Evolutionary conservation across 2,329 filamentous ascomycete genomes (phyloP), one percentile per base, ranked within the genome.

Genomic region (Cladosporium sp.): DNA sequence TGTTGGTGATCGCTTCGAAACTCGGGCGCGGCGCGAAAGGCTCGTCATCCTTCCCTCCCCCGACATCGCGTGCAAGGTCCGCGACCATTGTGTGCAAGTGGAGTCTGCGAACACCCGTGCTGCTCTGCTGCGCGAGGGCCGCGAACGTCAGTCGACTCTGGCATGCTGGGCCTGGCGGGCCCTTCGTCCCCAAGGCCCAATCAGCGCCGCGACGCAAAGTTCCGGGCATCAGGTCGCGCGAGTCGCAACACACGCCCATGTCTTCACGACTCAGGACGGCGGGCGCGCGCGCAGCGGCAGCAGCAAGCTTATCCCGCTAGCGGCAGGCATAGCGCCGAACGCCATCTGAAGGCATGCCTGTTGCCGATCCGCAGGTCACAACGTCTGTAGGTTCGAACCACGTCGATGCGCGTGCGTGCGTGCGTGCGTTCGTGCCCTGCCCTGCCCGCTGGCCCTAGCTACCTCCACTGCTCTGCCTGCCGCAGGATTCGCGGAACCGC

Each of bases 401-500:
- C 33, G 31, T 50, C 48, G 40, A 50, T 43, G 40, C 16, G 13
- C 41, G 11, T 33, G 31, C 41, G 22, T 28, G 22, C 22, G 22
- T 28, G 22, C 22, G 22, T 28, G 5, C 22, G 22, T 28, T 28
- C 22, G 22, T 28, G 22, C 22, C 22, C 22, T 28, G 22, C 11
- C 14, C 41, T 41, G 14, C 16, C 40, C 37, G 40, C 14, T 33
- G 35, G 46, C 46, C 45, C 46, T 49, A 37, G 34, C 45, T 18
- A 22, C 44, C 33, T 16, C 10, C 42, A 44, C 16, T 18, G 16
- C 16, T 18, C 16, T 18, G 16, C 16, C 16, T 18, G 16, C 16
- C 22, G 22, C 22, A 46, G 46, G 46, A 49, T 49, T 49, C 46
- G 46, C 42, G 37, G 28, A 28, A 41, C 19, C 46, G 41, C 22